Percentiles rank a stretch among this genome's conserved stretches.
Evolutionary conservation across 176 grass and related monocot species (phyloP).

Genomic region (Aegilops tauschii): DNA sequence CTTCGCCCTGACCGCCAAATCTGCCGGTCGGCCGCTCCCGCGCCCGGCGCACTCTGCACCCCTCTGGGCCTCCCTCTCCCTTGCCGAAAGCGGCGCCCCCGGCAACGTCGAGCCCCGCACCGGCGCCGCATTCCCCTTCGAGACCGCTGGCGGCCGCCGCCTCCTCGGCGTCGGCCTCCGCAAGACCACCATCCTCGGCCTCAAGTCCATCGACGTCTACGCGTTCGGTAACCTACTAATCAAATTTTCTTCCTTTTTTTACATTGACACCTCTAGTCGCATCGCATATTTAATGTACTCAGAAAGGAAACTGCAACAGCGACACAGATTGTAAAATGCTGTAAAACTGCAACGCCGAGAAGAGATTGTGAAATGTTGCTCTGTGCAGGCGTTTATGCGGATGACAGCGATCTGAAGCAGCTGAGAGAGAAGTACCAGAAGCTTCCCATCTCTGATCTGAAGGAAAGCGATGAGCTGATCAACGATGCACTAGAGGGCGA

Average conservation of each 20-base stretch:
- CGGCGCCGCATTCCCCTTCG: constrained; percentile 55
- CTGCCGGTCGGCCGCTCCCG: constrained; percentile 18
- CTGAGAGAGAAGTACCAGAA: constrained; percentile 59
- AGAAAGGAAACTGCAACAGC: background rate
- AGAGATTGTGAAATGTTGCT: constrained; percentile 7
- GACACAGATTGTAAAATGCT: background rate
- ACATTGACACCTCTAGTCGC: background rate
- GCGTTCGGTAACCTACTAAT: constrained; percentile 64
- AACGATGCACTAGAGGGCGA: constrained; percentile 58
- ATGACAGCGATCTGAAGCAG: constrained; percentile 56
- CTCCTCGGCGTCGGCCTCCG: constrained; percentile 79
- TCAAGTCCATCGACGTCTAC: constrained; percentile 85
- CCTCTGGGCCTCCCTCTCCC: constrained; percentile 72
- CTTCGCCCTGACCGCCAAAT: constrained; percentile 41
- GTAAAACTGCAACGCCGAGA: background rate
- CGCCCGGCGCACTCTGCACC: constrained; percentile 18
- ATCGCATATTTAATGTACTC: background rate
- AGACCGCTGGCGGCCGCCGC: constrained; percentile 37
- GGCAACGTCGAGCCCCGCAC: constrained; percentile 52
- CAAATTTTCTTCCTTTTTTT: background rate
- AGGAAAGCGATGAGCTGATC: constrained; percentile 51
- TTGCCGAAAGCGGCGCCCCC: constrained; percentile 32
- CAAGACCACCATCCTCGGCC: constrained; percentile 63
- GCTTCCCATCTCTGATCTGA: constrained; percentile 49
- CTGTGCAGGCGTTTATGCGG: constrained; percentile 77